These are phyloP conservation scores for Fusarium nodosum DNA, from an alignment of 2,329 filamentous ascomycete genomes.

Conservation along the genomic window DNA sequence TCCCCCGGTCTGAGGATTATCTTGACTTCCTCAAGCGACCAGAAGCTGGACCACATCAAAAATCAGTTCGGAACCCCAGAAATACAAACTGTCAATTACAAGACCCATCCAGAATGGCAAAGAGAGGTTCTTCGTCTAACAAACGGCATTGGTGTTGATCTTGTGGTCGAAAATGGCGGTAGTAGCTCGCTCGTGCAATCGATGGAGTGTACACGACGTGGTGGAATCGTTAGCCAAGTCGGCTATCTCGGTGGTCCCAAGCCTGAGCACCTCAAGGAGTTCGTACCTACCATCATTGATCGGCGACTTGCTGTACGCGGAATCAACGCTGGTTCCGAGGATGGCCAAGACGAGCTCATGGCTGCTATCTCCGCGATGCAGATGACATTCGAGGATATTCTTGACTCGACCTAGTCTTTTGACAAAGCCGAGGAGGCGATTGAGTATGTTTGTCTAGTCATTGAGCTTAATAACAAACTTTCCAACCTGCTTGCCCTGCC, in stretches of 20 bases:
- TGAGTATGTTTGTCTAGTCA: slow-evolving; percentile 53
- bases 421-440: slow-evolving; percentile 58
- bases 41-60: slow-evolving; percentile 61
- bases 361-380: slow-evolving; percentile 53
- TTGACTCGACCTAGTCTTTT: slow-evolving; percentile 56
- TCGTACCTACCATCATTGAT: slow-evolving; percentile 56
- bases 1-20: slow-evolving; percentile 65
- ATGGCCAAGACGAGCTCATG: slow-evolving; percentile 58
- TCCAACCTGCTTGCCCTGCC: slow-evolving; percentile 58
- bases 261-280: slow-evolving; percentile 50
- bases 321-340: slow-evolving; percentile 57
- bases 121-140: slow-evolving; percentile 60
- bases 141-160: slow-evolving; percentile 60
- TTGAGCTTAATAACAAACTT: slow-evolving; percentile 45
- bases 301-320: slow-evolving; percentile 55
- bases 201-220: slow-evolving; percentile 57
- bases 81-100: slow-evolving; percentile 65
- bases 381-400: slow-evolving; percentile 56
- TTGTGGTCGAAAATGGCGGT: slow-evolving; percentile 63
- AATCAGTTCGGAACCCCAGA: slow-evolving; percentile 57
- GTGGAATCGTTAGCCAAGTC: slow-evolving; percentile 59
- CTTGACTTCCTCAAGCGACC: slow-evolving; percentile 65
- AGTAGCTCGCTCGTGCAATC: slow-evolving; percentile 55
- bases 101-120: slow-evolving; percentile 60
- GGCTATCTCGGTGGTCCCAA: slow-evolving; percentile 57